Conservation (phyloP, 768 basidiomycete genomes). For the Pulveroboletus sp. region DNA sequence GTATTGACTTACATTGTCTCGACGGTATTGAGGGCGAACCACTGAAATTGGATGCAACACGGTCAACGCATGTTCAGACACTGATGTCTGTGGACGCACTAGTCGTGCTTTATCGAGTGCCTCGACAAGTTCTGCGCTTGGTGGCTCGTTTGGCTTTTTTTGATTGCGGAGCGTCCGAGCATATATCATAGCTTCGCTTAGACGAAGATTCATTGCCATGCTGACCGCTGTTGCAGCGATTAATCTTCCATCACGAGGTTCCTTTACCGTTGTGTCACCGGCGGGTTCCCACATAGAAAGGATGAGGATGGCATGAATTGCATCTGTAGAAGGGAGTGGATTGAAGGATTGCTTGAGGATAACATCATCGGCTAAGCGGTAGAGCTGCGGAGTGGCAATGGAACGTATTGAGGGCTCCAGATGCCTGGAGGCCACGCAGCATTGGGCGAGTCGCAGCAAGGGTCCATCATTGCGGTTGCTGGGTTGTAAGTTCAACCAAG, state of each 20-base stretch:
- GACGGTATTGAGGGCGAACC: slow-evolving; percentile 35
- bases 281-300: slow-evolving; percentile 44
- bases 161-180: slow-evolving; percentile 27
- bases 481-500: slow-evolving; percentile 41
- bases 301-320: slow-evolving; percentile 38
- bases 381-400: slow-evolving; percentile 36
- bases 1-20: slow-evolving; percentile 35
- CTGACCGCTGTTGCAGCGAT: slow-evolving; percentile 40
- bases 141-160: slow-evolving; percentile 25
- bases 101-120: slow-evolving; percentile 35
- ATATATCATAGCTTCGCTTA: slow-evolving; percentile 35
- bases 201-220: slow-evolving; percentile 43
- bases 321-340: slow-evolving; percentile 38
- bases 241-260: slow-evolving; percentile 37
- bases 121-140: slow-evolving; percentile 30
- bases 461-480: slow-evolving; percentile 27
- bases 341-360: slow-evolving; percentile 39
- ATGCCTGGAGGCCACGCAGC: slow-evolving; percentile 43
- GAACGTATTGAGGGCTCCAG: slow-evolving; percentile 33
- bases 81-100: slow-evolving; percentile 23
- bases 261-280: slow-evolving; percentile 27
- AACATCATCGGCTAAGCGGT: slow-evolving; percentile 38
- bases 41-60: slow-evolving; percentile 25
- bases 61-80: slow-evolving; percentile 14
- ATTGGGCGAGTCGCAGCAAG: slow-evolving; percentile 41